Conservation (phyloP, 2,329 filamentous ascomycete species). For the Paracoccidioides brasiliensis region DNA sequence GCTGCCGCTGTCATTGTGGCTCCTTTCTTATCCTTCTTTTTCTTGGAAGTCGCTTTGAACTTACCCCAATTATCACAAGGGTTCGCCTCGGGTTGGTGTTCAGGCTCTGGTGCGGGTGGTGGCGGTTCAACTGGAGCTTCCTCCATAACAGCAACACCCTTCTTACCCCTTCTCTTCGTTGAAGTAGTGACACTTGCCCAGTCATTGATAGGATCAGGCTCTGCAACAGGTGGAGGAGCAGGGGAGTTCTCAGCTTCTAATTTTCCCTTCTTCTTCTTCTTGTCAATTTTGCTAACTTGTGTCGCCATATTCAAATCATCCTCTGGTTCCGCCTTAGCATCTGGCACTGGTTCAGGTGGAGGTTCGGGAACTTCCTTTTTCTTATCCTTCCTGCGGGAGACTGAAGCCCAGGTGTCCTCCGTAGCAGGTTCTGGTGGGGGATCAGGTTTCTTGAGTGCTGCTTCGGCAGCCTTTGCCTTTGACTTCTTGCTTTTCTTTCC, state of each 20-base stretch:
- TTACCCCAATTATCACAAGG: slow-evolving; percentile 8
- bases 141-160: slow-evolving; percentile 31
- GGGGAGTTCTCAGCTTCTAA: slow-evolving; percentile 25
- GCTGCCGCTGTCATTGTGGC: too few species aligned
- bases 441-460: slow-evolving; percentile 16
- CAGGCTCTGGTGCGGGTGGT: slow-evolving; percentile 14
- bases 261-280: slow-evolving; percentile 34
- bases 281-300: neutral
- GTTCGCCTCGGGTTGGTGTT: neutral
- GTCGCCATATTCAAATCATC: neutral
- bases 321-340: slow-evolving; percentile 17
- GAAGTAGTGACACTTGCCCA: slow-evolving; percentile 42
- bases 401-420: slow-evolving; percentile 12
- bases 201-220: slow-evolving; percentile 36
- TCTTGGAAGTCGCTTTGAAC: slow-evolving; percentile 6
- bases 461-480: slow-evolving; percentile 25
- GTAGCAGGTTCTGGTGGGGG: slow-evolving; percentile 12
- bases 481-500: slow-evolving; percentile 29
- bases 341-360: slow-evolving; percentile 8
- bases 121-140: slow-evolving; percentile 25
- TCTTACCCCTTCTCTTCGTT: slow-evolving; percentile 42
- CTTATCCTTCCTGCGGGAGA: slow-evolving; percentile 28
- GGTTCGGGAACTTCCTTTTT: slow-evolving; percentile 14
- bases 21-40: slow-evolving; percentile 13
- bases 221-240: slow-evolving; percentile 10